Evolutionary conservation across 257 asterid genomes (phyloP).

Genomic region (Nicotiana obtusifolia): DNA sequence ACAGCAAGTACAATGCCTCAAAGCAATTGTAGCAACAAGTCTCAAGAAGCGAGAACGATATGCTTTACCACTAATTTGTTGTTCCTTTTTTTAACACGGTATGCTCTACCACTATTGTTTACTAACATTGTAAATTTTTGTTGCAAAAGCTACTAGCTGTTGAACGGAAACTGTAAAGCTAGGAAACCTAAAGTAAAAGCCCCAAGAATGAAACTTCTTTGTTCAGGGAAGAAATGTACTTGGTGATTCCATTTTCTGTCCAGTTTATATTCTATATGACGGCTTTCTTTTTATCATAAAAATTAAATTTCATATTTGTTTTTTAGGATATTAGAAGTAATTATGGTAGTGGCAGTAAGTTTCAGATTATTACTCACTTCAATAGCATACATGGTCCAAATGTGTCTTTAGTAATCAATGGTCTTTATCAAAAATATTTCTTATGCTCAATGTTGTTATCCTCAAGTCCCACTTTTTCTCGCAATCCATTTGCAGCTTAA

Average conservation of each 20-base stretch:
- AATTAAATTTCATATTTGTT: background rate
- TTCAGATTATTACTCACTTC: background rate
- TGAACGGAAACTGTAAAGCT: background rate
- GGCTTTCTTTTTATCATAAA: background rate
- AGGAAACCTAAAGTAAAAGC: background rate
- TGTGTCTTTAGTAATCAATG: background rate
- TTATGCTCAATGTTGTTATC: background rate
- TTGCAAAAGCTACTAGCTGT: background rate
- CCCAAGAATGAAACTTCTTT: background rate
- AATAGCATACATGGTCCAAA: background rate
- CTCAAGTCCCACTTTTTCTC: background rate
- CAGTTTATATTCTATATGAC: background rate
- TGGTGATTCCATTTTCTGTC: background rate
- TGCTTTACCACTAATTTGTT: background rate
- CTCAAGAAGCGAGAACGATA: background rate
- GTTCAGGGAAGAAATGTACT: background rate
- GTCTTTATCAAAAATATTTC: background rate
- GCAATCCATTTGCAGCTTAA: slow-evolving; percentile 3
- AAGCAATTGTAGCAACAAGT: background rate
- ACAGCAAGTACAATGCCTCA: background rate
- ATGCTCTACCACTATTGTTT: background rate
- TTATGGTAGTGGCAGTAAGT: background rate
- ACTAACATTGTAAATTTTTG: background rate
- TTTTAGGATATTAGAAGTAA: background rate
- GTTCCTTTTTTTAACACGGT: background rate